These are phyloP conservation scores for Pseudonitzschia multiseries DNA, from an alignment of 108 stramenopile genomes.

Conservation along the genomic window DNA sequence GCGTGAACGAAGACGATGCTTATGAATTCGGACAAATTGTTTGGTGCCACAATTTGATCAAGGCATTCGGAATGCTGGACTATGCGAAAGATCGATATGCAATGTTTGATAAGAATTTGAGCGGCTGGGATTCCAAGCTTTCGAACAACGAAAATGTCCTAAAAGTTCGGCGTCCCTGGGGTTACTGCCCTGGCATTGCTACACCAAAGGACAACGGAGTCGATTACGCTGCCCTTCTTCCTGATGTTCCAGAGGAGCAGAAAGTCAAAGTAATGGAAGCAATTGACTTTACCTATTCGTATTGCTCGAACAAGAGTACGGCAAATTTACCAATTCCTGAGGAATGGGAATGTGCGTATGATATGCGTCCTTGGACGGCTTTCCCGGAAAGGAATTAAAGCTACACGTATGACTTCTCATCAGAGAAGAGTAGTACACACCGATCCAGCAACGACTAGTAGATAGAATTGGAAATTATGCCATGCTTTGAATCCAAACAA, in stretches of 20 bases:
- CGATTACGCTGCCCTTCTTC: slow-evolving; percentile 64
- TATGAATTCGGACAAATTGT: slow-evolving; percentile 47
- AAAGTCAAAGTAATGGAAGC: slow-evolving; percentile 53
- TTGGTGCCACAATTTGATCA: slow-evolving; percentile 75
- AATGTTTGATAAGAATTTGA: slow-evolving; percentile 43
- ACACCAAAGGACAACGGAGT: slow-evolving; percentile 32
- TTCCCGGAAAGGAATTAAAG: slow-evolving; percentile 54
- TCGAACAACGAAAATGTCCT: slow-evolving; percentile 62
- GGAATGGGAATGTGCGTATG: slow-evolving; percentile 74
- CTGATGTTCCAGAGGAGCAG: slow-evolving; percentile 62
- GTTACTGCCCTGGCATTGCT: slow-evolving; percentile 61
- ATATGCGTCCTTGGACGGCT: slow-evolving; percentile 81
- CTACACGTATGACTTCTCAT: not conserved
- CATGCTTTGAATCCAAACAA: too few relatives aligned
- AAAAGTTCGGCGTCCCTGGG: slow-evolving; percentile 47
- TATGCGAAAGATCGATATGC: slow-evolving; percentile 77
- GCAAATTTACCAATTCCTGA: not conserved
- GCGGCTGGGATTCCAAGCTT: slow-evolving; percentile 56
- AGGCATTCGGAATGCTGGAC: slow-evolving; percentile 72
- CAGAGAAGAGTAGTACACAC: not conserved
- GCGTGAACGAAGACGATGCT: not conserved
- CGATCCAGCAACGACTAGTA: too few relatives aligned
- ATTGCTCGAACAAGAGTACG: slow-evolving; percentile 31
- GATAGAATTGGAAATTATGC: too few relatives aligned
- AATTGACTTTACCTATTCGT: slow-evolving; percentile 60